phyloP scores from a whole-genome alignment of 805 yeast genomes.

The Novakomyces olei region DNA sequence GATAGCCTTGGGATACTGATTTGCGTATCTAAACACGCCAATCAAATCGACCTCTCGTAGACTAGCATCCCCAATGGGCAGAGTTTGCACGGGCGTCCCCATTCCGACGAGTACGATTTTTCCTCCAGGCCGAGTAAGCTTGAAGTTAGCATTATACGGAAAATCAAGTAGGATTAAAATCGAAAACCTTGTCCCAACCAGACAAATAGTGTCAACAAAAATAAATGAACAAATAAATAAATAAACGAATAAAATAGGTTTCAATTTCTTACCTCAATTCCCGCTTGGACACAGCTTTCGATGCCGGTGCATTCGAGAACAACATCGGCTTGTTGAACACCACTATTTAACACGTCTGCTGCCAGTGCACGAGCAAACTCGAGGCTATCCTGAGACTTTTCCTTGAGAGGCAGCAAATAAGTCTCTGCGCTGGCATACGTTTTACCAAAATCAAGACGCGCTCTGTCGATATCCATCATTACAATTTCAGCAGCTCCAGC shows the following conservation, averaged over 20 bases:
- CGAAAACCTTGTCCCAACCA: no score
- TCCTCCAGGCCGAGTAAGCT: conserved; percentile 12
- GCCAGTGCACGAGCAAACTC: conserved; percentile 11
- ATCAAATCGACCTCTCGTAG: conserved; percentile 15
- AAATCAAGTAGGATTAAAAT: no score
- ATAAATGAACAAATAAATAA: no score
- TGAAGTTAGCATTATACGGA: no score
- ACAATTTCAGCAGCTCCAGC: conserved; percentile 50
- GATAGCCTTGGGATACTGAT: conserved; percentile 14
- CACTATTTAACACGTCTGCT: conserved; percentile 3
- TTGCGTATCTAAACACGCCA: conserved; percentile 16
- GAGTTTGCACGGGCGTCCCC: conserved; percentile 16
- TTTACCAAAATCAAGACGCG: conserved; percentile 16
- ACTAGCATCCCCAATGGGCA: conserved; percentile 15
- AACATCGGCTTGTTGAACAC: conserved; percentile 9
- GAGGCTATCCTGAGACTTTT: conserved; percentile 10
- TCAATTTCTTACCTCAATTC: conserved; percentile 19
- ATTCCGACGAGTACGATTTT: conserved; percentile 13
- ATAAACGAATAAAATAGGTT: no score
- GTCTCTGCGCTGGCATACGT: no score
- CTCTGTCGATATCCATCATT: conserved; percentile 35
- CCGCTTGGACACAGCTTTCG: conserved; percentile 26
- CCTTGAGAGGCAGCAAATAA: conserved; percentile 7
- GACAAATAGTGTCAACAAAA: conserved; percentile 6
- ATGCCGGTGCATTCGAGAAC: conserved; percentile 33